phyloP scores from a whole-genome alignment of 2,329 filamentous ascomycete genomes.

The Aspergillus luchuensis region DNA sequence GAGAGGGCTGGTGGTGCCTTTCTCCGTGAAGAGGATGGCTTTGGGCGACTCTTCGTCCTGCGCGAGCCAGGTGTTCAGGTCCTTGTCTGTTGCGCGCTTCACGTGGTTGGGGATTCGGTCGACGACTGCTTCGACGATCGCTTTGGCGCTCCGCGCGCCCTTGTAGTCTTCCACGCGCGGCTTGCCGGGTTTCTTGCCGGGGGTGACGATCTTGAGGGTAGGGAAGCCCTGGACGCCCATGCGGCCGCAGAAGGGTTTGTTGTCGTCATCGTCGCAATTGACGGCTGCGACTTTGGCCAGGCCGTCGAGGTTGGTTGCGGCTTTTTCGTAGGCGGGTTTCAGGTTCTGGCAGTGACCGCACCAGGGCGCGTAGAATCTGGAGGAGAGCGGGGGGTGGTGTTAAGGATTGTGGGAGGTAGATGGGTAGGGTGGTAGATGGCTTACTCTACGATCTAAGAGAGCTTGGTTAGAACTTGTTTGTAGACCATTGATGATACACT shows the following conservation, averaged over 20 bases:
- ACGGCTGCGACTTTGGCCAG: conserved; percentile 92
- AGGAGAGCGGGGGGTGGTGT: conserved; percentile 9
- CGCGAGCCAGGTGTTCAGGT: conserved; percentile 72
- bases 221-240: conserved; percentile 95
- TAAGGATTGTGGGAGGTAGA: conserved; percentile 19
- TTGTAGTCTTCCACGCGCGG: conserved; percentile 90
- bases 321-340: conserved; percentile 94
- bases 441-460: conserved; percentile 55
- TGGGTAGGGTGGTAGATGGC: conserved; percentile 24
- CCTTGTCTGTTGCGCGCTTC: conserved; percentile 75
- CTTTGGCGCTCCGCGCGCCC: conserved; percentile 78
- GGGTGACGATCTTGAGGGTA: conserved; percentile 89
- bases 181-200: conserved; percentile 76
- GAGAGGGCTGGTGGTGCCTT: conserved; percentile 81
- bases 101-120: conserved; percentile 93
- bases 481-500: not conserved
- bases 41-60: conserved; percentile 71
- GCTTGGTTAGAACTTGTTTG: conserved; percentile 21
- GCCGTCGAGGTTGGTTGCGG: conserved; percentile 82
- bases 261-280: conserved; percentile 90
- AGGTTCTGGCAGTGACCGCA: conserved; percentile 97
- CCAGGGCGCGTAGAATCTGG: conserved; percentile 95
- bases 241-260: conserved; percentile 81
- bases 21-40: conserved; percentile 90
- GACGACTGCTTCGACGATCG: conserved; percentile 80